These are phyloP conservation scores for Suillus discolor DNA, from an alignment of 768 basidiomycete species.

Conservation along the genomic window DNA sequence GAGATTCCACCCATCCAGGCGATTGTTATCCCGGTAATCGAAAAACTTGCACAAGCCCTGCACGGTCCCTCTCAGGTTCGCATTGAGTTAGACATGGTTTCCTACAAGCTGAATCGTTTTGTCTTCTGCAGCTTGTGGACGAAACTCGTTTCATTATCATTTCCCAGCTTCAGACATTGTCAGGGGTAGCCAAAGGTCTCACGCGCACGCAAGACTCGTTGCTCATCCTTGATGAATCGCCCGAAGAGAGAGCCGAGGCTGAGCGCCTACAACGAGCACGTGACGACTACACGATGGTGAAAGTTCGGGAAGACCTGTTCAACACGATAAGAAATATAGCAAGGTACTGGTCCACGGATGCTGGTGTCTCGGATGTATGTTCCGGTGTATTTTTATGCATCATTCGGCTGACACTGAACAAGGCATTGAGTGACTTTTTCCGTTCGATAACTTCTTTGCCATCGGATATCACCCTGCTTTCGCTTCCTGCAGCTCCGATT, in stretches of 20 bases:
- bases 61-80: slow-evolving; percentile 56
- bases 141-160: slow-evolving; percentile 69
- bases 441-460: slow-evolving; percentile 86
- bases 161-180: slow-evolving; percentile 76
- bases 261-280: slow-evolving; percentile 62
- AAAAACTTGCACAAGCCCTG: slow-evolving; percentile 65
- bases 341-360: slow-evolving; percentile 80
- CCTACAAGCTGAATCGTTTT: not conserved
- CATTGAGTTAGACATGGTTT: not conserved
- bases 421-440: slow-evolving; percentile 84
- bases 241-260: slow-evolving; percentile 50
- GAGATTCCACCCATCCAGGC: slow-evolving; percentile 79
- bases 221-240: slow-evolving; percentile 58
- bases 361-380: slow-evolving; percentile 75
- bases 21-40: slow-evolving; percentile 75
- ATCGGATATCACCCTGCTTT: slow-evolving; percentile 73
- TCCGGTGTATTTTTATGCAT: slow-evolving; percentile 11
- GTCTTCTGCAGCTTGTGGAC: slow-evolving; percentile 57
- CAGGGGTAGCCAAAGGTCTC: slow-evolving; percentile 86
- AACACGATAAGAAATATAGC: slow-evolving; percentile 59
- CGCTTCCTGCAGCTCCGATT: slow-evolving; percentile 79
- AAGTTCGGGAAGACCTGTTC: slow-evolving; percentile 69
- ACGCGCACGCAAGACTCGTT: slow-evolving; percentile 75
- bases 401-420: not conserved
- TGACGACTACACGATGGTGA: slow-evolving; percentile 61